Percentiles rank a stretch among this genome's conserved stretches.
phyloP scores from a whole-genome alignment of 495 filamentous ascomycete genomes.

The Sabuloglossum arenarium region DNA sequence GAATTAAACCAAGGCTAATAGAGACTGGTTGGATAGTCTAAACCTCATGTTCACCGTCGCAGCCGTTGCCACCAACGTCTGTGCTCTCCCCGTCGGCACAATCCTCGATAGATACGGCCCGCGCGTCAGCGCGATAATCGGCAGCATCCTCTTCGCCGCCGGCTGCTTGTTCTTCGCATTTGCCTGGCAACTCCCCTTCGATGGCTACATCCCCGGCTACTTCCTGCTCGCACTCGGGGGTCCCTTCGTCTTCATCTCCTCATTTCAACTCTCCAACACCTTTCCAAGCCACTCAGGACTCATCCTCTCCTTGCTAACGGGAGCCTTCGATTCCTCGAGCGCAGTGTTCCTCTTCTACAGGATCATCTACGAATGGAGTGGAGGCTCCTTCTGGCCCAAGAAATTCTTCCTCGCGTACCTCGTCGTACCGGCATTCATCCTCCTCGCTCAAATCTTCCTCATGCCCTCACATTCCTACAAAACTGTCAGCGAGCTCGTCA shows the following conservation, averaged over 20 bases:
- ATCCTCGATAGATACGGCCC: constrained; percentile 73
- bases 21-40: constrained; percentile 20
- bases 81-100: constrained; percentile 65
- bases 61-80: constrained; percentile 71
- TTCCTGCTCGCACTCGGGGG: constrained; percentile 67
- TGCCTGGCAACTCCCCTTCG: constrained; percentile 39
- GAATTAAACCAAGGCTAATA: neutral
- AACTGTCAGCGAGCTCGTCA: constrained; percentile 64
- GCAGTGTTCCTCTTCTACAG: constrained; percentile 80
- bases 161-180: constrained; percentile 54
- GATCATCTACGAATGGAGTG: constrained; percentile 42
- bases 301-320: constrained; percentile 68
- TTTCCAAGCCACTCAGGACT: constrained; percentile 73
- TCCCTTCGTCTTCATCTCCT: constrained; percentile 77
- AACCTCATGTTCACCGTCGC: constrained; percentile 91
- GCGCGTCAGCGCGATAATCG: constrained; percentile 51
- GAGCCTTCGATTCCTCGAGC: constrained; percentile 76
- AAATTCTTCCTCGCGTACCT: constrained; percentile 66
- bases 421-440: constrained; percentile 47
- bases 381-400: constrained; percentile 37
- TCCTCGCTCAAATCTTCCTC: constrained; percentile 44
- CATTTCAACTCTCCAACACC: constrained; percentile 82
- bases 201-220: constrained; percentile 62
- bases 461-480: constrained; percentile 75
- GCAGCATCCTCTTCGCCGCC: constrained; percentile 42